These are phyloP conservation scores for Colletotrichum echinochloae DNA, from an alignment of 2,329 filamentous ascomycete species.

Conservation along the genomic window DNA sequence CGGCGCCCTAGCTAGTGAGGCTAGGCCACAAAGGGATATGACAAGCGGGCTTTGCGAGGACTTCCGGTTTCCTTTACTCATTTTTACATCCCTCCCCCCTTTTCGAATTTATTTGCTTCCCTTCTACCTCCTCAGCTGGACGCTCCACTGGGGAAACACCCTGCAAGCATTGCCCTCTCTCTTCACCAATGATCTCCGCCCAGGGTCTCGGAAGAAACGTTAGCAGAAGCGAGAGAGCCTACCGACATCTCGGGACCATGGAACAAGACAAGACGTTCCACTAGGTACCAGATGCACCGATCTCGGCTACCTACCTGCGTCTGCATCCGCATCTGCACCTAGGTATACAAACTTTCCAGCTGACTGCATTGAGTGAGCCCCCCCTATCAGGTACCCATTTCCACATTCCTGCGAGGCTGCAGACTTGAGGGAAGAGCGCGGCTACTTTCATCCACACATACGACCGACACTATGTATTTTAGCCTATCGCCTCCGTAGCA, in stretches of 20 bases:
- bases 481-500: background rate
- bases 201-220: slow-evolving; percentile 7
- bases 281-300: background rate
- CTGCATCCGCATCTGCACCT: background rate
- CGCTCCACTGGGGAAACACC: background rate
- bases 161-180: background rate
- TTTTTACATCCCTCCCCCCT: background rate
- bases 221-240: background rate
- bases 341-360: background rate
- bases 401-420: background rate
- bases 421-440: background rate
- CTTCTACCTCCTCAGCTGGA: slow-evolving; percentile 4
- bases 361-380: background rate
- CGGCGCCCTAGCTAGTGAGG: background rate
- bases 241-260: slow-evolving; percentile 21
- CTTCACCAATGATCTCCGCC: slow-evolving; percentile 18
- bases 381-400: background rate
- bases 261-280: slow-evolving; percentile 11
- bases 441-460: background rate
- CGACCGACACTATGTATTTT: background rate
- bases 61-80: background rate
- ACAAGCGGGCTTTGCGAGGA: slow-evolving; percentile 14
- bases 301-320: background rate
- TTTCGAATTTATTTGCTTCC: background rate
- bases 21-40: slow-evolving; percentile 30